Conservation (phyloP, 805 yeast species). For the Scheffersomyces ergatensis region DNA sequence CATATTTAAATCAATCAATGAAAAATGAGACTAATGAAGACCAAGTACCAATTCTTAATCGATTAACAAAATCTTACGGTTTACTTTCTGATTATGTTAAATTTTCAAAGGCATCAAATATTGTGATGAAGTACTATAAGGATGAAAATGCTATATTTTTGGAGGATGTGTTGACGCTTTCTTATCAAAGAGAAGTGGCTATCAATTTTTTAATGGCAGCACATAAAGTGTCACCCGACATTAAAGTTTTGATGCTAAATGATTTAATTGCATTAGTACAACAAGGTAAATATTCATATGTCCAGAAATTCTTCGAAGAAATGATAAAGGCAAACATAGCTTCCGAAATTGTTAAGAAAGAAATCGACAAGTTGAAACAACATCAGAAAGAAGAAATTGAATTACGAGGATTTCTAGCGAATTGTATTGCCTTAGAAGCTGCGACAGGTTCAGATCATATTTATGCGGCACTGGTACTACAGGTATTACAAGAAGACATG, state of each 20-base stretch:
- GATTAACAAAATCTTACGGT: neutral
- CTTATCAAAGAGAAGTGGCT: constrained; percentile 14
- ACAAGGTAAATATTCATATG: constrained; percentile 6
- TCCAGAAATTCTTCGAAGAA: constrained; percentile 5
- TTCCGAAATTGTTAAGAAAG: neutral
- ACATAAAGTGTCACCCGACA: constrained; percentile 14
- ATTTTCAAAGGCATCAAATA: neutral
- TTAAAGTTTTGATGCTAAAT: constrained; percentile 15
- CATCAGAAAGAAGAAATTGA: neutral
- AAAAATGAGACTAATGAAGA: neutral
- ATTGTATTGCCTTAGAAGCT: neutral
- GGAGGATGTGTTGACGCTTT: constrained; percentile 17
- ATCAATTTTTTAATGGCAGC: constrained; percentile 11
- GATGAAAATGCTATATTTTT: constrained; percentile 8
- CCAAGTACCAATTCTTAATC: neutral
- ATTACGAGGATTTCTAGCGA: neutral
- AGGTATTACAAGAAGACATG: neutral
- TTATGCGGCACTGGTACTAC: neutral
- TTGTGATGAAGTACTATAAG: constrained; percentile 7
- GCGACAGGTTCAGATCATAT: neutral
- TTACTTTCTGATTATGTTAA: neutral
- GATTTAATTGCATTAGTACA: constrained; percentile 12
- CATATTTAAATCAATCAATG: constrained; percentile 12
- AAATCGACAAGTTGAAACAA: neutral
- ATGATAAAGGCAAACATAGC: constrained; percentile 2